Conservation (phyloP, 768 basidiomycete genomes). For the Boletus vinaceobasis region DNA sequence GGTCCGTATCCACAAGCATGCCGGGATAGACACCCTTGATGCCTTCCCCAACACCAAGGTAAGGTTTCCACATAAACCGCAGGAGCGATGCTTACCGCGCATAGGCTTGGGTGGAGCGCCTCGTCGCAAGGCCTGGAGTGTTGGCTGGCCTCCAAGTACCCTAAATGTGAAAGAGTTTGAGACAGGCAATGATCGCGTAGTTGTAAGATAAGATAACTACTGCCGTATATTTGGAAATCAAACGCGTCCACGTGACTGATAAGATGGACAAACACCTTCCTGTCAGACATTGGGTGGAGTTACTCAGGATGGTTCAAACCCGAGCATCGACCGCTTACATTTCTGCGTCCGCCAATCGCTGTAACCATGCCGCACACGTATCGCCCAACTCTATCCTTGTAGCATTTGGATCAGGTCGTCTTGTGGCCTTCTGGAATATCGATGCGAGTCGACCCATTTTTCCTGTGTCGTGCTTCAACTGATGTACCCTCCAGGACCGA, state of each 20-base stretch:
- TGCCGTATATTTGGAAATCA: background rate
- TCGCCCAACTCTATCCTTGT: constrained; percentile 36
- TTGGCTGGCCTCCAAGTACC: constrained; percentile 23
- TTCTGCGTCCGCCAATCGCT: constrained; percentile 47
- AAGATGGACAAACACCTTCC: constrained; percentile 10
- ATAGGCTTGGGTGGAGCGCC: constrained; percentile 32
- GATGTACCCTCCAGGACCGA: constrained; percentile 37
- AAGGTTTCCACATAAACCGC: background rate
- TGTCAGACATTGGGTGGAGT: no score
- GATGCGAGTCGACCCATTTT: constrained; percentile 35
- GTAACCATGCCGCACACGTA: constrained; percentile 37
- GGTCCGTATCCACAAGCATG: constrained; percentile 47
- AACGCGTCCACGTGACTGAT: constrained; percentile 11
- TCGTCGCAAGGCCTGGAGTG: constrained; percentile 21
- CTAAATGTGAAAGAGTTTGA: background rate
- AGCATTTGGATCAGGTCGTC: constrained; percentile 55
- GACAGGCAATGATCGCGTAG: background rate
- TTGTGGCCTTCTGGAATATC: constrained; percentile 59
- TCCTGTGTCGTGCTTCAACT: background rate
- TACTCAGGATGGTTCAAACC: constrained; percentile 7
- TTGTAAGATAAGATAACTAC: background rate
- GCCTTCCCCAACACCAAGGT: constrained; percentile 65
- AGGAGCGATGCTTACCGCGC: background rate
- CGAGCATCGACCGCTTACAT: constrained; percentile 37
- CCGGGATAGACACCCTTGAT: constrained; percentile 56